Base-by-base conservation (phyloP, 1,284 basidiomycete genomes). In the Papiliotrema nemorosa region DNA sequence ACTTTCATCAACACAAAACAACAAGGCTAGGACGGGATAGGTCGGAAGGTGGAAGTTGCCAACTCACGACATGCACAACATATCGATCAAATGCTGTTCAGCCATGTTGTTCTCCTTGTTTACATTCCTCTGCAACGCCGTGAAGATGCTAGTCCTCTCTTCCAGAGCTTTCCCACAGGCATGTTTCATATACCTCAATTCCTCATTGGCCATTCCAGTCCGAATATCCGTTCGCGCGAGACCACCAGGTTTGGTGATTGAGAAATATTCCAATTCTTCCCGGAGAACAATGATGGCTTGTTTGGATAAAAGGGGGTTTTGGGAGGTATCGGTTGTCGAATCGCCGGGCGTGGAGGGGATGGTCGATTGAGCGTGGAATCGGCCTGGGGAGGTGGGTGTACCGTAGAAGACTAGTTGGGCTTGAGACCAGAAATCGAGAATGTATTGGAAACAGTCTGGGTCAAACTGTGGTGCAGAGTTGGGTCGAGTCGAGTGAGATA, bases 91-190 rank as follows among this genome's bases (percentile, higher is more conserved):
- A 77, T 98, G 94, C 77, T 97, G 94, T 76, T 99, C 94, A 16
- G 94, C 94, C 59, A 97, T 80, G 72, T 99, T 98, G 74, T 97
- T 97, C 78, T 97, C 94, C 79, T 96, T 96, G 78, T 96, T 96
- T 55, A 98, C 92, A 74, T 98, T 99, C 63, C 96, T 81, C 79
- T 99, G 94, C 53, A 99, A 78, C 21, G 94, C 94, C 2, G 96
- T 96, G 72, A 99, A 99, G 66, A 99, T 97, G 72, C 87, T 90
- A 64, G 82, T 82, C 72, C 90, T 88, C 55, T 88, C 85, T 68
- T 97, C 85, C 55, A 99, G 79, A 59, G 87, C 87, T 55, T 86
- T 81, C 14, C 96, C 94, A 60, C 89, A 93, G 61, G 82, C 81
- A 62, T 82, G 79, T 78, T 93, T 97, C 55, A 90, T 77, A 52